These are phyloP conservation scores for Catenaria anguillulae DNA, from an alignment of 371 early-diverging fungal genomes.

Conservation along the genomic window DNA sequence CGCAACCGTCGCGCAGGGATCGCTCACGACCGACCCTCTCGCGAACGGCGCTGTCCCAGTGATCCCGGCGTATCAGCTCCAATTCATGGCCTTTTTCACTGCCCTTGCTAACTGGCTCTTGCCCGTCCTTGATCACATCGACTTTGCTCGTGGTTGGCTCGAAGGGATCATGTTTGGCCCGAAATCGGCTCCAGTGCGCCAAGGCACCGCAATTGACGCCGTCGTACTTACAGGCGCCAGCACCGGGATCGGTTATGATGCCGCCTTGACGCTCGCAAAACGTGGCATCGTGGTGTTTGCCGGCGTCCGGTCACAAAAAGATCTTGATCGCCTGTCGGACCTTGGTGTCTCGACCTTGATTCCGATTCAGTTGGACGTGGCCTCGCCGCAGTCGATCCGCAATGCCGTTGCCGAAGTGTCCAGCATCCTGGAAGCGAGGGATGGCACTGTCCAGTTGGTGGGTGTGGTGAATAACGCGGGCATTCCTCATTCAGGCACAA, in stretches of 20 bases:
- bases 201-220: background rate
- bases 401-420: background rate
- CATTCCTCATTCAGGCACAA: background rate
- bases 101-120: background rate
- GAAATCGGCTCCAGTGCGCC: background rate
- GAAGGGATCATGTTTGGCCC: background rate
- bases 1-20: too few relatives aligned
- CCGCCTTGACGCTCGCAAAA: slow-evolving; percentile 28
- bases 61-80: too few relatives aligned
- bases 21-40: too few relatives aligned
- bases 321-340: background rate
- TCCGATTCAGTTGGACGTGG: background rate
- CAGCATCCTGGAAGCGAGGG: background rate
- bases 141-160: background rate
- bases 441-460: background rate
- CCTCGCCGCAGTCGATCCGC: background rate
- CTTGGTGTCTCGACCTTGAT: background rate
- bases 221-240: slow-evolving; percentile 21
- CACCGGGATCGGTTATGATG: slow-evolving; percentile 31
- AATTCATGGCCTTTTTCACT: too few relatives aligned
- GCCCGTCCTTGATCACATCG: background rate
- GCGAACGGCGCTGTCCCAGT: too few relatives aligned
- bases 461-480: background rate
- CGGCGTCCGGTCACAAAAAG: background rate
- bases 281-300: slow-evolving; percentile 8